Percentiles rank a stretch among this genome's conserved stretches.
Conservation (phyloP, 108 stramenopile genomes). For the Nitzschia sp. region DNA sequence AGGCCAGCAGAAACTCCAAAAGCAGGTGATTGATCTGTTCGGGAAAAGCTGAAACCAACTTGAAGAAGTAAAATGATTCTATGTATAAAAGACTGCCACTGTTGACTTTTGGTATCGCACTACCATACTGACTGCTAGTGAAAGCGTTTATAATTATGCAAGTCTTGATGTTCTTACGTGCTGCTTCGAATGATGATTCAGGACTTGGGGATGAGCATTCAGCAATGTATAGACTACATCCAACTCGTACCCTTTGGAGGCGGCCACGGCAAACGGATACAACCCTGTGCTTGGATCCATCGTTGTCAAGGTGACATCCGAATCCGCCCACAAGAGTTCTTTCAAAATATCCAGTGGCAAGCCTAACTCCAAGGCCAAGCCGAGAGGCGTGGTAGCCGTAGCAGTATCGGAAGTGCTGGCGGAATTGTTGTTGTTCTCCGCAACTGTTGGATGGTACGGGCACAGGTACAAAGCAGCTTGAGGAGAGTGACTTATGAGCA, state of each 20-base stretch:
- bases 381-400: constrained; percentile 5
- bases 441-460: background rate
- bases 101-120: too few species aligned
- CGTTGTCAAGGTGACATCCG: constrained; percentile 21
- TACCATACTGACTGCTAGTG: too few species aligned
- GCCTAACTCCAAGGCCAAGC: background rate
- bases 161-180: too few species aligned
- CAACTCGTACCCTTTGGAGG: constrained; percentile 14
- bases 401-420: background rate
- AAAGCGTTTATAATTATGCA: too few species aligned
- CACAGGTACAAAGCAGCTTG: background rate
- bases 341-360: constrained; percentile 19
- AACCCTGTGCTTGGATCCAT: constrained; percentile 18
- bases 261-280: constrained; percentile 26
- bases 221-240: constrained; percentile 18
- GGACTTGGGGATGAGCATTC: constrained; percentile 28
- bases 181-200: constrained; percentile 6
- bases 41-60: background rate
- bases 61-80: background rate
- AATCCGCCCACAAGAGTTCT: constrained; percentile 16
- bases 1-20: too few species aligned
- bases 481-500: constrained; percentile 10
- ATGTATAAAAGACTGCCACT: too few species aligned
- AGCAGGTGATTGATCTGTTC: background rate
- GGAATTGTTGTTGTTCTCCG: background rate